Evolutionary conservation across 805 yeast species (phyloP), one percentile per base, ranked within the genome.

Genomic region (Candida wancherniae): DNA sequence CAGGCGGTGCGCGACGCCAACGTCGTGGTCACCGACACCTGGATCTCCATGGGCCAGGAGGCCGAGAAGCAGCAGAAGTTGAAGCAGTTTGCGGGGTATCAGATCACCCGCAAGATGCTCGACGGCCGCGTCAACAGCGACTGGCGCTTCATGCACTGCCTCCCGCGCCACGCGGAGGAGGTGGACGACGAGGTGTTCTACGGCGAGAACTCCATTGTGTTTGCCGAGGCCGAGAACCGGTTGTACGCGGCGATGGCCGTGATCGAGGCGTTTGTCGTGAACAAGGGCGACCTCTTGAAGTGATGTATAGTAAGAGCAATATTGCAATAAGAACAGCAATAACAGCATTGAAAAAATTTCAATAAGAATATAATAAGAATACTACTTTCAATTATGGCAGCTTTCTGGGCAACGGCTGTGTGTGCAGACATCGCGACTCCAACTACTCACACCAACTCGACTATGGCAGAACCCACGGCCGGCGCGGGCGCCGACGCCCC

Each of bases 1-100:
- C 66, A 50, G 15, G 95, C 97, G 1, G 74, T 86, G 29, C 67
- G 69, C 32, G 68, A 70, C 44, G 86, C 97, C 4, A 75, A 90
- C 51, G 69, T 92, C 23, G 58, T 92, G 20, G 97, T 90, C 26
- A 92, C 98, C 10, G 98, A 92, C 51, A 92, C 98, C 3, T 92
- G 95, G 78, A 77, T 92, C 15, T 90, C 97, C 1, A 92, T 92
- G 98, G 98, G 98, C 35, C 88, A 92, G 66, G 98, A 92, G 58
- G 63, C 73, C 4, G 88, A 88, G 55, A 84, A 77, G 42, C 67
- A 56, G 28, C 65, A 69, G 34, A 84, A 88, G 42, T 65, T 92
- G 46, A 67, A 77, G 50, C 88, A 86, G 60, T 92, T 92, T 55
- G 71, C 66, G 10, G 95, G 94, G 1, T 92, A 80, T 70, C 96